Conservation (phyloP, 345 rosid genomes). For the Iberis pinnata region DNA sequence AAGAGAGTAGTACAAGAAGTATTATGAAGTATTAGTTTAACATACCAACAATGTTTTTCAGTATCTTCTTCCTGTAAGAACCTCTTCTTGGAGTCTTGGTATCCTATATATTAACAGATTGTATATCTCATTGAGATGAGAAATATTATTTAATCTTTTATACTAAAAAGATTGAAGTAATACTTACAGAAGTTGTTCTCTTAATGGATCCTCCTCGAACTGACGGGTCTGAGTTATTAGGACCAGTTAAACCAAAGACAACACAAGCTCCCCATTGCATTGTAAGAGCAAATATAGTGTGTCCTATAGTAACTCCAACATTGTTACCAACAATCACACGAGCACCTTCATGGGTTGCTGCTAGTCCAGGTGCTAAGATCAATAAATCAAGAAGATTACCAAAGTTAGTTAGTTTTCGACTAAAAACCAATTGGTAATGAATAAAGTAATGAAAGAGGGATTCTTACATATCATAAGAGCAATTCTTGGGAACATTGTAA, state of each 20-base stretch:
- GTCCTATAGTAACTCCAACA: constrained; percentile 28
- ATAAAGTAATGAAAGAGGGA: neutral
- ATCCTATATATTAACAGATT: constrained; percentile 12
- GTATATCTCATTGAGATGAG: neutral
- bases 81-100: constrained; percentile 28
- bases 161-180: neutral
- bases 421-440: constrained; percentile 4
- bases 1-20: neutral
- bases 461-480: constrained; percentile 26
- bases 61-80: constrained; percentile 22
- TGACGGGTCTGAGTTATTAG: constrained; percentile 21
- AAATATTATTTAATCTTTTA: neutral
- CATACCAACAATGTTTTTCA: constrained; percentile 22
- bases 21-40: neutral
- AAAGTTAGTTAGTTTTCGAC: neutral
- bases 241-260: constrained; percentile 25
- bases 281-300: constrained; percentile 28
- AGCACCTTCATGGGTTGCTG: constrained; percentile 27
- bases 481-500: constrained; percentile 32
- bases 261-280: constrained; percentile 39
- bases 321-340: constrained; percentile 19
- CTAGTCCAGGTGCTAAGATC: constrained; percentile 27
- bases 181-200: constrained; percentile 26
- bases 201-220: constrained; percentile 14
- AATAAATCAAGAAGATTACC: neutral